Base-by-base conservation (phyloP, 2,329 filamentous ascomycete species). In the Pseudogymnoascus pannorum region DNA sequence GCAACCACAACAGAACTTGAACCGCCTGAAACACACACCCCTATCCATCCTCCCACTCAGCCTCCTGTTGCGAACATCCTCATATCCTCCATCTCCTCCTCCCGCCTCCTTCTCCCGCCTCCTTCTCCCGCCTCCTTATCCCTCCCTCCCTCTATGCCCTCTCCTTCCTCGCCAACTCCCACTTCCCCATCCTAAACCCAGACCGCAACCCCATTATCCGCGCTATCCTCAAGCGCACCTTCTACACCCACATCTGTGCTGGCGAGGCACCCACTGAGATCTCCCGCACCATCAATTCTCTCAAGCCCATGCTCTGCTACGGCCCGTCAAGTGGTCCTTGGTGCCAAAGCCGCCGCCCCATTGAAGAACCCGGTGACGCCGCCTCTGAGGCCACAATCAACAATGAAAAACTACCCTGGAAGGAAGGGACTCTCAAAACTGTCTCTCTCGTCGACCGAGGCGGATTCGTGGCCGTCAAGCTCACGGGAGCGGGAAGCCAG, bases 221-320 rank as follows among this genome's bases (percentile, higher is more conserved):
- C 44, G 83, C 78, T 63, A 71, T 92, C 42, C 78, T 96, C 58
- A 91, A 92, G 72, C 83, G 86, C 71, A 95, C 91, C 0, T 92
- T 96, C 69, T 96, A 29, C 26, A 7, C 26, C 26, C 26, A 29
- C 26, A 4, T 29, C 26, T 29, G 26, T 29, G 26, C 26, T 0
- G 92, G 92, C 26, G 88, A 92, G 74, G 88, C 83, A 57, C 78
- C 81, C 0, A 68, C 72, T 1, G 89, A 96, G 73, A 87, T 95
- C 2, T 77, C 79, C 42, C 75, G 72, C 29, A 92, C 88, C 0
- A 83, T 91, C 29, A 71, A 79, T 1, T 77, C 80, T 1, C 78
- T 96, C 8, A 89, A 91, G 73, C 73, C 78, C 31, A 91, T 96
- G 61, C 79, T 96, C 54, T 87, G 89, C 58, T 96, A 95, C 69